Evolutionary conservation across 2,329 filamentous ascomycete species (phyloP), one percentile per base, ranked within the genome.

Genomic region (Clarireedia hainanense): DNA sequence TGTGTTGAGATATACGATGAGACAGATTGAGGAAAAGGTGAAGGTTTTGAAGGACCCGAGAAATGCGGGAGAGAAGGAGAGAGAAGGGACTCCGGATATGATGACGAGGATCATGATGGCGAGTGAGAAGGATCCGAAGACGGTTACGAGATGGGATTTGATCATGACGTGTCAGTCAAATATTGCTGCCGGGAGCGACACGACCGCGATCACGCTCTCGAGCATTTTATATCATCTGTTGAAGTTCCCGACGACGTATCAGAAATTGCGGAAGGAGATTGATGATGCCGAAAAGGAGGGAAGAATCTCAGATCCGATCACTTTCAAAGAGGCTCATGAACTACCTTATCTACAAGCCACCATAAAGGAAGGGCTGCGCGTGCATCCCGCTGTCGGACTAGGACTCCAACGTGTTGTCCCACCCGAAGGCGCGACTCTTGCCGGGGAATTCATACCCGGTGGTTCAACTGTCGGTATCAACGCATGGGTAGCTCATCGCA

Each of bases 361-460:
- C 2, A 71, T 82, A 20, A 75, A 74, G 20, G 80, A 84, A 63
- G 71, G 74, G 0, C 64, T 81, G 17, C 73, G 80, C 14, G 66
- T 81, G 20, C 75, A 79, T 50, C 72, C 78, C 1, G 74, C 76
- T 0, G 72, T 73, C 0, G 77, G 75, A 4, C 65, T 80, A 10
- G 74, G 76, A 3, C 65, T 80, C n/a, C 75, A 75, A 63, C 71
- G 79, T 4, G 68, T 73, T 0, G 76, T 80, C 0, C 76, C 77
- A 0, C 55, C 69, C 2, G 72, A 69, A 0, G 78, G 79, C 0
- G 68, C 69, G 0, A 69, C 71, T 5, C 69, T 81, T 5, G 68
- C 69, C 1, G 69, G 70, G 43, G 69, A 69, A 55, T 73, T 77
- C 52, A 71, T 76, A 0, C 70, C 72, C 0, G 68, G 65, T 9